phyloP scores from a whole-genome alignment of 208 protist species.

The Trypanosoma brucei region DNA sequence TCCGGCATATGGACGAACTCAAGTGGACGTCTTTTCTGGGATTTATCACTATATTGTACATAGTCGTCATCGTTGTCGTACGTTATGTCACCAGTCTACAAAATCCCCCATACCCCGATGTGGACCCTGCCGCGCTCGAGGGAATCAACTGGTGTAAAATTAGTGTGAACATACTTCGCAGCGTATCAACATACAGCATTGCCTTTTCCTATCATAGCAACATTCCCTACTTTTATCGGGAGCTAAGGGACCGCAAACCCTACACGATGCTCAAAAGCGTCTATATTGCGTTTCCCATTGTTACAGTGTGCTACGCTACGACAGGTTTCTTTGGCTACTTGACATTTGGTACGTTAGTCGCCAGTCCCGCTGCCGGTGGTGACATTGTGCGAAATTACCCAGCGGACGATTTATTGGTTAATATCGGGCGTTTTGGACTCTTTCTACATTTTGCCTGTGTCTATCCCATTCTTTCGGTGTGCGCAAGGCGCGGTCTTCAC shows the following conservation, averaged over 20 bases:
- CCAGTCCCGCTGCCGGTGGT: constrained; percentile 28
- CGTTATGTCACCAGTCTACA: constrained; percentile 49
- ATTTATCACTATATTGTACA: constrained; percentile 82
- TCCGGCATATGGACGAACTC: constrained; percentile 79
- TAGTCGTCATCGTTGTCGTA: constrained; percentile 51
- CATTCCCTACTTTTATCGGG: constrained; percentile 75
- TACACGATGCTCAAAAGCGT: constrained; percentile 61
- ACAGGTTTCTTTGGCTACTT: constrained; percentile 66
- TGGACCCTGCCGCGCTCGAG: constrained; percentile 31
- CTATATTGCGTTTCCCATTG: constrained; percentile 50
- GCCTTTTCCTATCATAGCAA: constrained; percentile 78
- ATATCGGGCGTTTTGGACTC: constrained; percentile 68
- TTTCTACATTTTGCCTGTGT: constrained; percentile 83
- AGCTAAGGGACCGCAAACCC: constrained; percentile 49
- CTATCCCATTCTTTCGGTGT: constrained; percentile 75
- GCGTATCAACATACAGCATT: constrained; percentile 54
- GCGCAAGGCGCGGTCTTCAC: constrained; percentile 58
- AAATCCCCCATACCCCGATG: constrained; percentile 32
- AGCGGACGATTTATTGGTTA: constrained; percentile 43
- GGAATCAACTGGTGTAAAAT: constrained; percentile 36
- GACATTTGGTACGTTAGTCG: constrained; percentile 57
- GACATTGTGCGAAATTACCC: constrained; percentile 71
- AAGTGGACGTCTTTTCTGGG: constrained; percentile 79
- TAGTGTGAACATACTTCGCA: constrained; percentile 29
- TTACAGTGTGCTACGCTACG: constrained; percentile 48